Base-by-base conservation (phyloP, 83 land plant species). In the Larix sibirica region DNA sequence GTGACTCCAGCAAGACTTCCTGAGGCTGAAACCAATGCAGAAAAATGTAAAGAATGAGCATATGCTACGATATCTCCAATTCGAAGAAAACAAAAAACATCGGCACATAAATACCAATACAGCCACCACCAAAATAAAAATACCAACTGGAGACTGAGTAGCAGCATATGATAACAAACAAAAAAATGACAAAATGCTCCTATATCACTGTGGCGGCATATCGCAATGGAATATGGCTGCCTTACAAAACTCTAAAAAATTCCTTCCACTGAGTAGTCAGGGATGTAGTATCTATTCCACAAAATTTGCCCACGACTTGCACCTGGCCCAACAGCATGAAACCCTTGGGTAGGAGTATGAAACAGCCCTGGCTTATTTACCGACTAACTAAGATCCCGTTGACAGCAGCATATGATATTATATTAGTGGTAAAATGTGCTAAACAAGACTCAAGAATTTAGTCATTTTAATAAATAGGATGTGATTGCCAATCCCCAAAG, bases 1-100 rank as follows among this genome's bases (percentile, higher is more conserved):
- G 83, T 65, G 84, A 75, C 44, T 86, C 90, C 47, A 90, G 77
- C 79, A 90, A 31, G 40, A 79, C 17, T 10, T 92, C 91, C 62
- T 89, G 89, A 54, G 79, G 24, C 88, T 90, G 61, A 44, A 54
- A 58, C 3, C 38, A 70, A 9, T 21, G 62, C 77, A n/a, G 17
- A 66, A 33, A 69, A 38, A 73, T n/a, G 67, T 36, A 73, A 61
- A 61, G 62, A 31, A 82, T 64, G 31, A 69, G 80, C 17, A 44
- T 83, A 56, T 68, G 20, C 5, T 12, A 65, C 6, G 68, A 38
- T 66, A 8, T 16, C 79, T 42, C 21, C 21, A 31, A 81, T 62
- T 26, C 6, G 3, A 12, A 76, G 67, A 36, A 26, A 66, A 61
- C 20, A 18, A 66, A 47, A 23, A 18, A 16, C 23, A 69, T 36